Percentiles rank a stretch among this genome's conserved stretches.
Conservation (phyloP, 306 rosid genomes). For the Prosopis cineraria region DNA sequence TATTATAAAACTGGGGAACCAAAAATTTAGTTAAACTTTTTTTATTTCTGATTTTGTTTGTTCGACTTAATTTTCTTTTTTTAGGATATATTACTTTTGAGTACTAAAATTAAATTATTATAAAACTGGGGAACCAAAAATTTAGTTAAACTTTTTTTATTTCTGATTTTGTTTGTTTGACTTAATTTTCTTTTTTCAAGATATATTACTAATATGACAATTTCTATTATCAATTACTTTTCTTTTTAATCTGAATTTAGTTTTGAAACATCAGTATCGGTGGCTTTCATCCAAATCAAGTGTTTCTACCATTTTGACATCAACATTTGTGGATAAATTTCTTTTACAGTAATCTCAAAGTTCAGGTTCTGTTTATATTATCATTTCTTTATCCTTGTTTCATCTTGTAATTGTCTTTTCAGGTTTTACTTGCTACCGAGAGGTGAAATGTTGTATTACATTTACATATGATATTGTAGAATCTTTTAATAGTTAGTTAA, state of each 20-base stretch:
- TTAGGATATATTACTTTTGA: too few species aligned
- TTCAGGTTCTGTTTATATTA: constrained; percentile 64
- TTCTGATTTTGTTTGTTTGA: constrained; percentile 28
- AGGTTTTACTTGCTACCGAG: not conserved
- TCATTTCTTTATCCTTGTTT: constrained; percentile 1
- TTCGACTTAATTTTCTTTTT: too few species aligned
- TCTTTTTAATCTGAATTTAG: constrained; percentile 31
- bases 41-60: too few species aligned
- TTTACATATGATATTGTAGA: not conserved
- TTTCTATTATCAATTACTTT: constrained; percentile 16
- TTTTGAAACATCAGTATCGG: constrained; percentile 79
- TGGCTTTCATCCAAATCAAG: constrained; percentile 94
- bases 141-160: not conserved
- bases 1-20: not conserved
- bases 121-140: too few species aligned
- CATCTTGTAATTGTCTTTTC: not conserved
- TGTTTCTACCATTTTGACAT: constrained; percentile 59
- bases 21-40: not conserved
- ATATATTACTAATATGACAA: constrained; percentile 24
- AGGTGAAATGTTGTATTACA: not conserved
- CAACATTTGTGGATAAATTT: constrained; percentile 90
- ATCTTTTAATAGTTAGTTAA: constrained; percentile 3
- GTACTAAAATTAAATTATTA: too few species aligned
- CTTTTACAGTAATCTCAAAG: constrained; percentile 92
- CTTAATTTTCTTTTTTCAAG: constrained; percentile 21